Evolutionary conservation across 352 stramenopile species (phyloP), one percentile per base, ranked within the genome.

Genomic region (Phytophthora constricta): DNA sequence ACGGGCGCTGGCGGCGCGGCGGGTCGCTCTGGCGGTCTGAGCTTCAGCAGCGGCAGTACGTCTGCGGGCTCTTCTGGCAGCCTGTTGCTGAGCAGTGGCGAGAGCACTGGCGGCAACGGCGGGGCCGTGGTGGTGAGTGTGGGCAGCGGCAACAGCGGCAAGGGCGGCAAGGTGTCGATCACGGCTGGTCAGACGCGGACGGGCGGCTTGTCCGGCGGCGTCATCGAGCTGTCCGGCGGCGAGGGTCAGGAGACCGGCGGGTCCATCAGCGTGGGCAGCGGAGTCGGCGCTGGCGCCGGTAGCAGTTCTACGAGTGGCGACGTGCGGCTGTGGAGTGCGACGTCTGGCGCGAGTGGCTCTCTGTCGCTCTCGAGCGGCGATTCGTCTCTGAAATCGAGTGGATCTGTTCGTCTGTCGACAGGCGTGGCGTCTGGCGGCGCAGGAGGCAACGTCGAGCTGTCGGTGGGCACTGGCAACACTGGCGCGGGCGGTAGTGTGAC

Each of bases 401-500:
- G 41, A 9, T 47, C 41, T 47, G 16, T 47, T 47, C 16, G 14
- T 47, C 16, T 31, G 62, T 49, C n/a, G 20, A 60, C 62, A 2
- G 62, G 62, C 16, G 47, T 49, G 7, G 55, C 52, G 25, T 42
- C 50, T 14, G 41, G 33, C 14, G 58, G 62, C n/a, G 20, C 10
- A 5, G 62, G 52, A 31, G 62, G 62, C n/a, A 57, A 70, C 9
- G 58, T 70, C 9, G 37, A 33, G 22, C 54, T 70, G 17, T 60
- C 62, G 9, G 62, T 70, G 8, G 62, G 62, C 14, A 70, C 54
- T 19, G 56, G 62, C 22, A 50, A 45, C 22, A 20, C 28, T 9
- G 48, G 54, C 10, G 13, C n/a, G 16, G 62, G 62, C 9, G 62
- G 62, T 13, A 52, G 27, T 23, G 7, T 70, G 9, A 57, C 28